Evolutionary conservation across 371 early-diverging fungal genomes (phyloP), one percentile per base, ranked within the genome.

Genomic region (Rhizopus delemar): DNA sequence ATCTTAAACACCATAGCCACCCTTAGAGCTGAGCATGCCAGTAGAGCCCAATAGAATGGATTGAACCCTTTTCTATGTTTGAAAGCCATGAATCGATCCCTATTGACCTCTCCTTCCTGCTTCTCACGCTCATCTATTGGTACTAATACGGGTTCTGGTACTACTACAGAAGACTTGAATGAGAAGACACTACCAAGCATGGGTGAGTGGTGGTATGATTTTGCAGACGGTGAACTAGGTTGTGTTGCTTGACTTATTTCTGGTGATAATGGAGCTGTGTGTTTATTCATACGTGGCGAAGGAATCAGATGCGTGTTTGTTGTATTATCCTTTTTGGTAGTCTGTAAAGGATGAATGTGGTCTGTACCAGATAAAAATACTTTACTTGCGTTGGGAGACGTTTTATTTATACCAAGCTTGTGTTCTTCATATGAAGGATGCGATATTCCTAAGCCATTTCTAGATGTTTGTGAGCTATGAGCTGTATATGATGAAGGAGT

Each of bases 1-100:
- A 78, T 73, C 70, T 73, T 78, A 33, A 75, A 75, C 4, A 69
- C 34, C 8, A 78, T 62, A 2, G 75, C 58, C 8, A 67, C 12
- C 36, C 49, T 43, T 38, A 75, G 46, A 0, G 66, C 52, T 35
- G 48, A 46, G 51, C 74, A 65, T 3, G 65, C 52, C 3, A 69
- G 22, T 11, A 73, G 46, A 12, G 78, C 78, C n/a, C 73, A 51
- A 48, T 69, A 60, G 32, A 78, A 72, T 0, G 78, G 73, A 46
- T 73, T 75, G 2, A 75, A 43, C 57, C 69, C 65, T 32, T 46
- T 29, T 39, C 61, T 55, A 13, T 54, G 38, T 8, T 65, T 49
- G 53, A 77, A 77, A 3, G 78, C 78, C 46, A 63, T 38, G 48
- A 77, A 77, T 31, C 57, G 53, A 1, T 52, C 11, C 0, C n/a